Percentiles rank a stretch among this genome's conserved stretches.
phyloP scores from a whole-genome alignment of 2,329 filamentous ascomycete species.

The Penicillium brevicompactum region DNA sequence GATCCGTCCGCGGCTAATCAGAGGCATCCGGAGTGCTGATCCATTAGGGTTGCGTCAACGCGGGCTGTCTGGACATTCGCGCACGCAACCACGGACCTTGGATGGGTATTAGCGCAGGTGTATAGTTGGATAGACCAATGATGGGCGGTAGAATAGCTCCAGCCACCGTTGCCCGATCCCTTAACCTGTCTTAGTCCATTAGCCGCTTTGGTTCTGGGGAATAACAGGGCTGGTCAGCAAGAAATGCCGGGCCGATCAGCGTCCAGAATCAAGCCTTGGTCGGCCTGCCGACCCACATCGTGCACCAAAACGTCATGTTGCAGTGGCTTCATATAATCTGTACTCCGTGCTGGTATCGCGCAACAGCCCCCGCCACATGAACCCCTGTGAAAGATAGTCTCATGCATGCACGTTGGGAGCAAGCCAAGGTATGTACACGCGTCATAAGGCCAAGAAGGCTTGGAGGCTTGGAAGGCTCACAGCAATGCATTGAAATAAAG shows the following conservation, averaged over 20 bases:
- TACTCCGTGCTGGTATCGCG: no score
- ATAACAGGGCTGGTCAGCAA: slow-evolving; percentile 16
- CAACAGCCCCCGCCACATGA: no score
- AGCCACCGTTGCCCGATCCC: background rate
- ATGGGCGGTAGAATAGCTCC: background rate
- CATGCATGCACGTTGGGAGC: background rate
- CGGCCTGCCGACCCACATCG: slow-evolving; percentile 19
- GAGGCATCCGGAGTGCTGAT: slow-evolving; percentile 10
- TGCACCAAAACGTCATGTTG: slow-evolving; percentile 3
- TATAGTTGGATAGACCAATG: slow-evolving; percentile 11
- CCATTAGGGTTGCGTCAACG: slow-evolving; percentile 24
- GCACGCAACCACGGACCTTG: slow-evolving; percentile 19
- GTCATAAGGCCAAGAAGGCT: background rate
- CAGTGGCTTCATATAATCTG: background rate
- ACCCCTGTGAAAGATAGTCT: background rate
- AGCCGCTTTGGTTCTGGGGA: slow-evolving; percentile 8
- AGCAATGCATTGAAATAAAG: slow-evolving; percentile 2
- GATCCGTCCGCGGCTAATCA: slow-evolving; percentile 14
- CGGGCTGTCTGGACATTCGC: slow-evolving; percentile 8
- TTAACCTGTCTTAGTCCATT: slow-evolving; percentile 3
- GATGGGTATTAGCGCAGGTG: background rate
- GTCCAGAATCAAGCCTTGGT: slow-evolving; percentile 23
- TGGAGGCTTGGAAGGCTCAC: background rate
- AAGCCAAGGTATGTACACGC: background rate
- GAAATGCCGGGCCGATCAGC: slow-evolving; percentile 19